Conservation (phyloP, 306 rosid genomes). For the Crataegus laevigata region DNA sequence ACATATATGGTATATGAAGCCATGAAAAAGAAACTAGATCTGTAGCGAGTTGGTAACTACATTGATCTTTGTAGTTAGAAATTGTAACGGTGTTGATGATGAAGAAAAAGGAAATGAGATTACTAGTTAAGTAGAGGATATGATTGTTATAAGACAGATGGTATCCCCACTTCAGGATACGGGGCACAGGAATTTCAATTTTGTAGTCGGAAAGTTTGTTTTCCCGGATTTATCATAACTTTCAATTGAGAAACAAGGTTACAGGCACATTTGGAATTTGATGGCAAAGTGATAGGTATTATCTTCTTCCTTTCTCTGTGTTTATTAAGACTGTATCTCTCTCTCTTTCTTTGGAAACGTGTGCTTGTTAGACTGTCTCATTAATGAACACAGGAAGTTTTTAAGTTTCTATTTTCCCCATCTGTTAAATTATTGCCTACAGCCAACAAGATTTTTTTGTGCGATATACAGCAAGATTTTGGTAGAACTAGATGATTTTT, state of each 20-base stretch:
- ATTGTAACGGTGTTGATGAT: conserved; percentile 21
- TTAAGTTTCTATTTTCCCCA: not conserved
- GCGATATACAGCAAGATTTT: not conserved
- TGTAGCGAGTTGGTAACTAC: conserved; percentile 34
- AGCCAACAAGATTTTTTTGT: not conserved
- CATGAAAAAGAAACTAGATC: conserved; percentile 78
- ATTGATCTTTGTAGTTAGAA: conserved; percentile 25
- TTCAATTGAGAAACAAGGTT: conserved; percentile 36
- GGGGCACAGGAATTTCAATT: conserved; percentile 51
- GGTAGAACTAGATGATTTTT: not conserved
- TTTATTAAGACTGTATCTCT: not conserved
- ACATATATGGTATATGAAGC: conserved; percentile 83
- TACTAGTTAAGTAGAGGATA: conserved; percentile 27
- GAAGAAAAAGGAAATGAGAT: conserved; percentile 17
- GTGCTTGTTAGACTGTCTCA: not conserved
- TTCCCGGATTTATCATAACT: conserved; percentile 42
- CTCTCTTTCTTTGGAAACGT: no score
- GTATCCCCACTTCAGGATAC: conserved; percentile 26
- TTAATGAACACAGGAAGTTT: not conserved
- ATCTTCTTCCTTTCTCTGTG: not conserved
- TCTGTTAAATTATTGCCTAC: not conserved
- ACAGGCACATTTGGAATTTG: conserved; percentile 17
- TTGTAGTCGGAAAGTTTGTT: conserved; percentile 54
- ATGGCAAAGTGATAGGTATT: conserved; percentile 23
- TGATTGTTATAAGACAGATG: conserved; percentile 17